Conservation (phyloP, 345 rosid species). For the Abelmoschus esculentus region DNA sequence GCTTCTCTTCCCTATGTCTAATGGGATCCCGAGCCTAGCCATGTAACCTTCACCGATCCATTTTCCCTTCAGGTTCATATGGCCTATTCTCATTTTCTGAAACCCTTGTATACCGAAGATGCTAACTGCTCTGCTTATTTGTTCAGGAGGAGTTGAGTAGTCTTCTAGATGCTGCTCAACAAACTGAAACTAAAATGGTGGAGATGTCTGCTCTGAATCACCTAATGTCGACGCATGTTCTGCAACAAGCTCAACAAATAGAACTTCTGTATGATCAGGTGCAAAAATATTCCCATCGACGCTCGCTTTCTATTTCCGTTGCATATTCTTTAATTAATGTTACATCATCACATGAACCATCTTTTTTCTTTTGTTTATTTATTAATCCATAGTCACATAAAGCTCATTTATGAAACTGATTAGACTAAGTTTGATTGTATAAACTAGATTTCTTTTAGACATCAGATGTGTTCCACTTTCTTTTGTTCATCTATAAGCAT, state of each 20-base stretch:
- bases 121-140: slow-evolving; percentile 8
- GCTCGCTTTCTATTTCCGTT: background rate
- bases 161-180: slow-evolving; percentile 77
- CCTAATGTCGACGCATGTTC: slow-evolving; percentile 86
- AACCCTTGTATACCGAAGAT: background rate
- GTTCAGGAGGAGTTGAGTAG: slow-evolving; percentile 77
- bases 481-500: background rate
- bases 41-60: too few species aligned
- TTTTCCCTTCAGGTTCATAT: too few species aligned
- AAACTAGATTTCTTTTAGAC: background rate
- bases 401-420: background rate
- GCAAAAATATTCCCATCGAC: background rate
- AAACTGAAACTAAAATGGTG: slow-evolving; percentile 95
- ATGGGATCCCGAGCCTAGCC: too few species aligned
- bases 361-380: background rate
- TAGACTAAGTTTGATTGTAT: background rate
- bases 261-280: slow-evolving; percentile 86
- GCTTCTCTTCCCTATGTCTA: too few species aligned
- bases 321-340: background rate
- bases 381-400: background rate
- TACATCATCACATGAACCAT: background rate
- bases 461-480: background rate
- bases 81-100: background rate
- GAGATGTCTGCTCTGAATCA: slow-evolving; percentile 98
- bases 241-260: slow-evolving; percentile 93